Percentiles rank a stretch among this genome's conserved stretches.
Conservation (phyloP, 2,329 filamentous ascomycete species). For the Arthrobotrys pseudoclavata region DNA sequence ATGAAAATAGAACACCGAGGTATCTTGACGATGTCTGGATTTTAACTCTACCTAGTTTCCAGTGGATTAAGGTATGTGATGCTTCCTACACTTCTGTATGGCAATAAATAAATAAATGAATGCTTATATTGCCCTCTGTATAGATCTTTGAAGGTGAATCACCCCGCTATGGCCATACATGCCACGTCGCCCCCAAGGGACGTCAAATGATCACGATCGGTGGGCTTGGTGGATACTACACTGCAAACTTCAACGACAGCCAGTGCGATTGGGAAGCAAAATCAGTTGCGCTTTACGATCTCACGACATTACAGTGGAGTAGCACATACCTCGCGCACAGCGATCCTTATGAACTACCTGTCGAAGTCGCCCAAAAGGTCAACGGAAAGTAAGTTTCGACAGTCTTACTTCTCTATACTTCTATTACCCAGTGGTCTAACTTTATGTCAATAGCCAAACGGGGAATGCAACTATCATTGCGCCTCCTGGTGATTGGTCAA, state of each 20-base stretch:
- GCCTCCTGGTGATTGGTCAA: constrained; percentile 40
- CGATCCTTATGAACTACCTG: constrained; percentile 36
- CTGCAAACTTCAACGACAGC: constrained; percentile 48
- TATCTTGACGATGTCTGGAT: constrained; percentile 62
- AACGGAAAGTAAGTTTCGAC: constrained; percentile 43
- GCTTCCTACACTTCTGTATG: too few relatives aligned
- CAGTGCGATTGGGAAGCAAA: constrained; percentile 53
- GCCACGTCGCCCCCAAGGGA: constrained; percentile 46
- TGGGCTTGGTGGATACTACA: constrained; percentile 48
- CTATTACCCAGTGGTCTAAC: constrained; percentile 1
- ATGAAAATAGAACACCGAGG: constrained; percentile 12
- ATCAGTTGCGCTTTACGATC: constrained; percentile 51
- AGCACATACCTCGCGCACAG: constrained; percentile 36
- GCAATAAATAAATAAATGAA: not conserved
- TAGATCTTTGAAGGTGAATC: constrained; percentile 56
- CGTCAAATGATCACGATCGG: constrained; percentile 58
- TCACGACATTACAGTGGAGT: constrained; percentile 50
- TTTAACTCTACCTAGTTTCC: constrained; percentile 63
- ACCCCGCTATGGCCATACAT: constrained; percentile 53
- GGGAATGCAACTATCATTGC: constrained; percentile 25
- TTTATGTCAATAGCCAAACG: constrained; percentile 6
- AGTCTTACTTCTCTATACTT: not conserved
- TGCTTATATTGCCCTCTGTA: not conserved
- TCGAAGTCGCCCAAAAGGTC: constrained; percentile 50
- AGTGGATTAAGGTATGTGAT: constrained; percentile 62